Evolutionary conservation across 1,284 basidiomycete genomes (phyloP).

Genomic region (Omphalotus olearius): DNA sequence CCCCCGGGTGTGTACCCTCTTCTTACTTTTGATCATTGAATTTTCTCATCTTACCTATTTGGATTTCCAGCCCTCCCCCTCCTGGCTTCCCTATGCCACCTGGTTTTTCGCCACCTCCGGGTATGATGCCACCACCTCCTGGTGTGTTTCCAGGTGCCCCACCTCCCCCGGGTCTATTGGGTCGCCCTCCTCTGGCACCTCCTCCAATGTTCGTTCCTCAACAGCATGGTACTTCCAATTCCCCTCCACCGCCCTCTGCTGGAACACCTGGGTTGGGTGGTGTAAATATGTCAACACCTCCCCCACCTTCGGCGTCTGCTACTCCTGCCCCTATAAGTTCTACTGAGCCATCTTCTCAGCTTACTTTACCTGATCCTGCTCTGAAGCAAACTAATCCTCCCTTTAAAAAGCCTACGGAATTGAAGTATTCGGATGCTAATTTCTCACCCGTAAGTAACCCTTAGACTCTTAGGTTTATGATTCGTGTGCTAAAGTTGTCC

Average conservation of each 20-base stretch:
- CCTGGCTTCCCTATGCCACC: slow-evolving; percentile 39
- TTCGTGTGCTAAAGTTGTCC: slow-evolving; percentile 5
- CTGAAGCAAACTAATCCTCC: slow-evolving; percentile 62
- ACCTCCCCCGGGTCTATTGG: neutral
- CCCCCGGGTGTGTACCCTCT: slow-evolving; percentile 19
- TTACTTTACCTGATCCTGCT: slow-evolving; percentile 53
- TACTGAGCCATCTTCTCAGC: slow-evolving; percentile 28
- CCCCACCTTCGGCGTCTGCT: slow-evolving; percentile 23
- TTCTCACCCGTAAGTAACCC: slow-evolving; percentile 62
- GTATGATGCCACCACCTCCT: slow-evolving; percentile 14
- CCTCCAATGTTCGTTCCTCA: slow-evolving; percentile 30
- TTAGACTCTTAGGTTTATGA: neutral
- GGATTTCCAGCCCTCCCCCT: slow-evolving; percentile 32
- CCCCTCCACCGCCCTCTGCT: slow-evolving; percentile 25
- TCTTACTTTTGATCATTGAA: slow-evolving; percentile 10
- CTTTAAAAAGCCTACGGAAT: slow-evolving; percentile 73
- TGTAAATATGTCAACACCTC: slow-evolving; percentile 16
- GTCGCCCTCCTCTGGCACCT: slow-evolving; percentile 19
- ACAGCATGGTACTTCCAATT: slow-evolving; percentile 17
- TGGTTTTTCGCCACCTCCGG: slow-evolving; percentile 24
- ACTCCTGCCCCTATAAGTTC: slow-evolving; percentile 18
- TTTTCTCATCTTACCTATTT: slow-evolving; percentile 11
- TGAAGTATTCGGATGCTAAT: slow-evolving; percentile 75
- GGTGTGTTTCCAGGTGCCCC: slow-evolving; percentile 8
- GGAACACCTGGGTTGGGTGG: slow-evolving; percentile 6